Base-by-base conservation (phyloP, 2,329 filamentous ascomycete genomes). In the Fusarium pininemorale region DNA sequence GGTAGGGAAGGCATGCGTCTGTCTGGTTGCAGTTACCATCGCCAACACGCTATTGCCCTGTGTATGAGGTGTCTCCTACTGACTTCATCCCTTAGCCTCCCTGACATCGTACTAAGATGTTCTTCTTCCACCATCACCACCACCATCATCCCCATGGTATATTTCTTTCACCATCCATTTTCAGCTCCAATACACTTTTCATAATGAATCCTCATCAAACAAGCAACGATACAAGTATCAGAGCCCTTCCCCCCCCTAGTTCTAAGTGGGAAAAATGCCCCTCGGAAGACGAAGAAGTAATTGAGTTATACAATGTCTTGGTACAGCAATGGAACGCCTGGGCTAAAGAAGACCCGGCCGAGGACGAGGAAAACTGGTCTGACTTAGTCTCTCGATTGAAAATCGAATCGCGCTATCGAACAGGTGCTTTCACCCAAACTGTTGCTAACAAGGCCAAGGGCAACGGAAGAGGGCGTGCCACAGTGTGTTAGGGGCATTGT, bases 251-350 rank as follows among this genome's bases (percentile, higher is more conserved):
- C 6, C 42, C 11, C 42, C 26, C 45, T 4, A 47, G 15, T 47
- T 0, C 22, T 3, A 28, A 8, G 18, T 47, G 26, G 44, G 1
- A 1, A 4, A 5, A 7, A 16, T 44, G n/a, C 41, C 10, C 1
- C 38, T 7, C 18, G 11, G 1, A 22, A 39, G 38, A 39, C 18
- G 0, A 20, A 39, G 0, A 20, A 11, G 18, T 6, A 13, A 39
- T 44, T 7, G 0, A 16, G 42, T 18, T 20, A 14, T 53, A 53
- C 32, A 53, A 53, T 14, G 2, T 6, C 24, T 28, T 54, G 18
- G 51, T 54, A 16, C n/a, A n/a, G n/a, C n/a, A n/a, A n/a, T n/a
- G n/a, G n/a, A n/a, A n/a, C n/a, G n/a, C n/a, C n/a, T n/a, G n/a
- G n/a, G n/a, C n/a, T n/a, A n/a, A n/a, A n/a, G n/a, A n/a, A n/a